Base-by-base conservation (phyloP, 2,329 filamentous ascomycete species). In the Dryadomyces quercus-mongolicae region DNA sequence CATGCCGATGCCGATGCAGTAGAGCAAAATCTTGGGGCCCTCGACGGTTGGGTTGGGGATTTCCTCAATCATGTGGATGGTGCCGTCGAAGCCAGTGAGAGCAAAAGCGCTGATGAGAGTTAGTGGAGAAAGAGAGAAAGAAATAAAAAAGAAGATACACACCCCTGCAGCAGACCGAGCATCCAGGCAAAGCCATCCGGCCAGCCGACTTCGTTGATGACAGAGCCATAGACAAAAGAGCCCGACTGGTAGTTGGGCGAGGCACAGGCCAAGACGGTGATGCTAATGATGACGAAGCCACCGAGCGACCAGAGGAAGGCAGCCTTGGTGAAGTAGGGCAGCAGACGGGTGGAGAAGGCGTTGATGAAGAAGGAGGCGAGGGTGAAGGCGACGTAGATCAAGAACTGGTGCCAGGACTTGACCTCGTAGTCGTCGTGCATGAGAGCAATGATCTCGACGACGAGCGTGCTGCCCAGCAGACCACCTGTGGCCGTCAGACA, bases 261-360 rank as follows among this genome's bases (percentile, higher is more conserved):
- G 0, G 83, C 74, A 62, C 81, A 86, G 4, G 83, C 75, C 50
- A 90, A 68, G 0, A 86, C 72, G 0, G 84, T 85, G 58, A 88
- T 85, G 58, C 74, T 84, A 59, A 89, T 86, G 55, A 88, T 71
- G 46, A 78, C 68, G 60, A 89, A 88, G 0, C 86, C 86, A 1
- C 73, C 66, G 2, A 89, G 71, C 2, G 81, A 85, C 85, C 85
- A 89, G 51, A 81, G 75, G 59, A 89, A 85, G 1, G 85, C 85
- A 18, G 74, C 74, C 63, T 85, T 82, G 63, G 83, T 88, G 60
- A 88, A 71, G 13, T 76, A 72, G 0, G 85, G 84, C 3, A 89
- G 71, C 3, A 82, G 62, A 3, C 71, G 69, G 60, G 80, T 84
- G 63, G 76, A 70, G 59, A 87, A 84, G 1, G 80, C 77, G 58